Percentiles rank a stretch among this genome's conserved stretches.
Conservation (phyloP, 2,329 filamentous ascomycete species). For the Aspergillus brasiliensis region DNA sequence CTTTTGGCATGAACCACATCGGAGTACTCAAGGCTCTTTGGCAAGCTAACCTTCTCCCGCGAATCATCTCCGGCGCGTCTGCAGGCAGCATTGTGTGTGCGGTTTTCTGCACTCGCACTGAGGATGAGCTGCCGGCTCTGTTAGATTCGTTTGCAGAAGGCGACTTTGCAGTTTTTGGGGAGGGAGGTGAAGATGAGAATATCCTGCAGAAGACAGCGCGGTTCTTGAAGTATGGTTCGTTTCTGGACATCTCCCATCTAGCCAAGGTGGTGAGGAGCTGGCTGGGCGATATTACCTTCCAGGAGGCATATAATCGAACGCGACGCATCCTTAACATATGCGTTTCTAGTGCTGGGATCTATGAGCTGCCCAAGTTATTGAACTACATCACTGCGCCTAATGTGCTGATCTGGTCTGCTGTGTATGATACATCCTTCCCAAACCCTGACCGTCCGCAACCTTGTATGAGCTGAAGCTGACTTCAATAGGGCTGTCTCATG, state of each 20-base stretch:
- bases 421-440: constrained; percentile 51
- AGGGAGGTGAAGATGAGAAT: constrained; percentile 60
- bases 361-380: constrained; percentile 81
- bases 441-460: not conserved
- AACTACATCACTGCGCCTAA: constrained; percentile 95
- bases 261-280: constrained; percentile 77
- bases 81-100: constrained; percentile 85
- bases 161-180: constrained; percentile 79
- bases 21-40: constrained; percentile 82
- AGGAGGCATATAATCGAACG: constrained; percentile 94
- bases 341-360: constrained; percentile 83
- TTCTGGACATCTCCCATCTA: constrained; percentile 82
- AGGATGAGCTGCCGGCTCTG: constrained; percentile 73
- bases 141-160: constrained; percentile 73
- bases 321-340: constrained; percentile 90
- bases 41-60: constrained; percentile 72
- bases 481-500: constrained; percentile 74
- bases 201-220: constrained; percentile 70
- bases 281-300: constrained; percentile 88
- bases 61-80: constrained; percentile 85
- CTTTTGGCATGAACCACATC: constrained; percentile 90
- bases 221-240: constrained; percentile 76
- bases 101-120: constrained; percentile 74
- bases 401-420: constrained; percentile 94
- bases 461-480: constrained; percentile 13